phyloP scores from a whole-genome alignment of 2,329 filamentous ascomycete species.

The Epicoccum sorghinum region DNA sequence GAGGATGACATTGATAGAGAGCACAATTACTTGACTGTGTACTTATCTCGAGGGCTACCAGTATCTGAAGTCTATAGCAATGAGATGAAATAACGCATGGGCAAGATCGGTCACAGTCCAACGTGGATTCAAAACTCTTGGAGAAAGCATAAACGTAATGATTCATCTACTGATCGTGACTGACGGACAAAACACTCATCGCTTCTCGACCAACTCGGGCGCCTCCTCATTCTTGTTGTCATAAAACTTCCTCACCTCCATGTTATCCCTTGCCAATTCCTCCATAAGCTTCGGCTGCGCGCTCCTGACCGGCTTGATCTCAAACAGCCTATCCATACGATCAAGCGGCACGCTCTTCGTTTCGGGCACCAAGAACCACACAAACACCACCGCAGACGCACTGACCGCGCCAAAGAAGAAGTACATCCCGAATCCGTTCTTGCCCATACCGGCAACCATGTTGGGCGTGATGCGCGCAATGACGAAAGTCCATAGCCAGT shows the following conservation, averaged over 20 bases:
- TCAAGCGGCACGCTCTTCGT: conserved; percentile 56
- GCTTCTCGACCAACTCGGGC: conserved; percentile 9
- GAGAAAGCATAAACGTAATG: no score
- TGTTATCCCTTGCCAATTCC: conserved; percentile 14
- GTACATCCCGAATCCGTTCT: conserved; percentile 46
- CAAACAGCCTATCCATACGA: conserved; percentile 56
- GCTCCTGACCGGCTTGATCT: conserved; percentile 50
- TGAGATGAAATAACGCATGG: no score
- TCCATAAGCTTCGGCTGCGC: conserved; percentile 39
- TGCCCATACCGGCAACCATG: conserved; percentile 60
- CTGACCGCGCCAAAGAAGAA: conserved; percentile 59
- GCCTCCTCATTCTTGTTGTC: conserved; percentile 12
- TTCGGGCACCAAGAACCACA: conserved; percentile 51
- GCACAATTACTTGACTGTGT: no score
- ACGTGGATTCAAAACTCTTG: no score
- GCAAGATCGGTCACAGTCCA: no score
- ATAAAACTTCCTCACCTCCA: conserved; percentile 9
- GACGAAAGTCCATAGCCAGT: conserved; percentile 76
- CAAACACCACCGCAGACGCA: conserved; percentile 49
- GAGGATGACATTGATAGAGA: no score
- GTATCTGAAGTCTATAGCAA: no score
- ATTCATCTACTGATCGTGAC: no score
- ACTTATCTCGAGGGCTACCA: no score
- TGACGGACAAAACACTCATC: not conserved
- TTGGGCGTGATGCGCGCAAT: conserved; percentile 72